Evolutionary conservation across 768 basidiomycete species (phyloP), one percentile per base, ranked within the genome.

Genomic region (Serpula lacrymans): DNA sequence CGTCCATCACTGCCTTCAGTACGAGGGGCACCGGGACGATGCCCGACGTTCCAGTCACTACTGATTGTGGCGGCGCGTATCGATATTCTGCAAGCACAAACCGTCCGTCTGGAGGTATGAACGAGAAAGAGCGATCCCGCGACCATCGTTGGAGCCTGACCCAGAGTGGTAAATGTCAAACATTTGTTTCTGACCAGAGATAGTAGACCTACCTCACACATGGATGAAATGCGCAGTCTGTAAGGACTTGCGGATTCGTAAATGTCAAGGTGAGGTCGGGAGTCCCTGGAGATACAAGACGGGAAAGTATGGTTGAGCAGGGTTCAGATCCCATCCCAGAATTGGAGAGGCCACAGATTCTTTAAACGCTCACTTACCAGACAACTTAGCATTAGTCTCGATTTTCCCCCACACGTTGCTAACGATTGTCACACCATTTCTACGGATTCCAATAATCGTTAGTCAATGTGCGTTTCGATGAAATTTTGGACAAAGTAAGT

Each of bases 91-190:
- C 77, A 14, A 96, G 70, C 6, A 75, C 75, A 64, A 96, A 97
- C 37, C 77, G 77, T 3, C 94, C 93, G 52, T 97, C 94, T 4
- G 94, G 94, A 5, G 94, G 94, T 16, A 97, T 78, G 58, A 97
- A 97, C 2, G 94, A 95, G 29, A 97, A 65, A 1, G 72, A 63
- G 52, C 78, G 84, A 54, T 88, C 82, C 27, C 81, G 78, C 17
- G 72, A 67, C 86, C 90, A 96, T 41, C 82, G 80, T 53, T 78
- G 82, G 18, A 94, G 68, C 26, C 92, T 94, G 49, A 20, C 6
- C 24, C 23, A 32, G 45, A 12, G 37, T 41, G 20, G 45, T 47
- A 40, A 32, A 22, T 14, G 20, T 34, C 18, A 20, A 38, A 28
- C 33, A 28, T 30, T 39, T 38, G 28, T 12, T 28, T 34, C 21